A percentile compares a stretch with the other conserved stretches of the same genome.
Evolutionary conservation across 2,329 filamentous ascomycete genomes (phyloP).

Genomic region (Erysiphe pulchra): DNA sequence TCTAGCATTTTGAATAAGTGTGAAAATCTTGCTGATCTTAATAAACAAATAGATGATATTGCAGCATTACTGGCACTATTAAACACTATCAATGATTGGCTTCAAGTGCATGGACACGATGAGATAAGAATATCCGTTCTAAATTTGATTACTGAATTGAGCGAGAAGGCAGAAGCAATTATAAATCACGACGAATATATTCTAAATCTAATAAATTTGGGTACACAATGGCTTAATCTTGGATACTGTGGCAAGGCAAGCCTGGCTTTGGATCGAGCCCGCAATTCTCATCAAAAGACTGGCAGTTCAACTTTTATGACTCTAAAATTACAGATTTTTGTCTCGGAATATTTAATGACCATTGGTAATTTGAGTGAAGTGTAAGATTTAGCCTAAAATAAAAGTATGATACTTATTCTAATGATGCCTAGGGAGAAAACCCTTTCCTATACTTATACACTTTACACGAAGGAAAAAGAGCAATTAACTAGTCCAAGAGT

Average conservation of each 20-base stretch:
- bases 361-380: slow-evolving; percentile 40
- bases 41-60: slow-evolving; percentile 22
- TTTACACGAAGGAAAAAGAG: slow-evolving; percentile 9
- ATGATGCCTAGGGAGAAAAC: slow-evolving; percentile 10
- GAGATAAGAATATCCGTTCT: slow-evolving; percentile 22
- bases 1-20: slow-evolving; percentile 19
- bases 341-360: slow-evolving; percentile 48
- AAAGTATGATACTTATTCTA: slow-evolving; percentile 1
- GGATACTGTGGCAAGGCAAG: slow-evolving; percentile 34
- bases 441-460: slow-evolving; percentile 8
- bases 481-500: slow-evolving; percentile 3
- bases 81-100: slow-evolving; percentile 25
- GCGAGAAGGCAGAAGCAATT: slow-evolving; percentile 18
- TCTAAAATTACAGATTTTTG: slow-evolving; percentile 38
- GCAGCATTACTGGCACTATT: slow-evolving; percentile 24
- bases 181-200: slow-evolving; percentile 17
- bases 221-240: slow-evolving; percentile 28
- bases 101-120: slow-evolving; percentile 29
- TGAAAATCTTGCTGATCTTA: slow-evolving; percentile 17
- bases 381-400: slow-evolving; percentile 12
- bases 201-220: slow-evolving; percentile 18
- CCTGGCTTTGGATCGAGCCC: slow-evolving; percentile 29
- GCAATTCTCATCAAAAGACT: slow-evolving; percentile 19
- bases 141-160: slow-evolving; percentile 20
- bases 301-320: slow-evolving; percentile 19